Percentiles rank a stretch among this genome's conserved stretches.
Evolutionary conservation across 2,329 filamentous ascomycete species (phyloP).

Genomic region (Ascochyta pisi): DNA sequence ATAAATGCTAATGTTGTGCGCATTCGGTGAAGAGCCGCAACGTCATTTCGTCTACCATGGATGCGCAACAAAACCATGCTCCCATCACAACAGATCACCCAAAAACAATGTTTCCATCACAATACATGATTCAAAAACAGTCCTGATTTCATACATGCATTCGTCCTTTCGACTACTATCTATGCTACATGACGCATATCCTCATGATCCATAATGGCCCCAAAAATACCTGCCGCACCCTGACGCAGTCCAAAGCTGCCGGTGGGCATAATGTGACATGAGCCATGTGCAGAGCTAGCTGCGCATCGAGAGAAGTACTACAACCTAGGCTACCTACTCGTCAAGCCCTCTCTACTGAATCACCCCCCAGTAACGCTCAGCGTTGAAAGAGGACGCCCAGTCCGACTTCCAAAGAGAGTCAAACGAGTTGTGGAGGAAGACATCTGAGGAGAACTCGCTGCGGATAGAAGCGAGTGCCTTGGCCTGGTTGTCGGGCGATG

Average conservation of each 20-base stretch:
- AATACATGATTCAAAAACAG: neutral
- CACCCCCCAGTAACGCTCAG: constrained; percentile 78
- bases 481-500: constrained; percentile 70
- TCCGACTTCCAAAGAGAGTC: constrained; percentile 81
- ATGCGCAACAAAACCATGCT: too few relatives aligned
- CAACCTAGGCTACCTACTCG: neutral
- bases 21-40: too few relatives aligned
- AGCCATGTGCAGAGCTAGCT: constrained; percentile 19
- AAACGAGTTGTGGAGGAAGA: constrained; percentile 80
- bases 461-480: constrained; percentile 71
- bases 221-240: constrained; percentile 32
- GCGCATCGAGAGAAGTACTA: constrained; percentile 8
- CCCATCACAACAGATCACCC: too few relatives aligned
- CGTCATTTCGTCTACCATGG: too few relatives aligned
- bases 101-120: too few relatives aligned
- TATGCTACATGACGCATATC: constrained; percentile 42
- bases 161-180: constrained; percentile 23
- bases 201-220: constrained; percentile 28
- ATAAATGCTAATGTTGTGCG: too few relatives aligned
- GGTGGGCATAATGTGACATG: constrained; percentile 17
- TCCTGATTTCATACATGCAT: neutral
- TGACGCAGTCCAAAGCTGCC: constrained; percentile 23
- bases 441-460: constrained; percentile 61
- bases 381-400: constrained; percentile 66
- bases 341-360: constrained; percentile 19